These are phyloP conservation scores for Cubamyces sp. DNA, from an alignment of 768 basidiomycete genomes.

Conservation along the genomic window DNA sequence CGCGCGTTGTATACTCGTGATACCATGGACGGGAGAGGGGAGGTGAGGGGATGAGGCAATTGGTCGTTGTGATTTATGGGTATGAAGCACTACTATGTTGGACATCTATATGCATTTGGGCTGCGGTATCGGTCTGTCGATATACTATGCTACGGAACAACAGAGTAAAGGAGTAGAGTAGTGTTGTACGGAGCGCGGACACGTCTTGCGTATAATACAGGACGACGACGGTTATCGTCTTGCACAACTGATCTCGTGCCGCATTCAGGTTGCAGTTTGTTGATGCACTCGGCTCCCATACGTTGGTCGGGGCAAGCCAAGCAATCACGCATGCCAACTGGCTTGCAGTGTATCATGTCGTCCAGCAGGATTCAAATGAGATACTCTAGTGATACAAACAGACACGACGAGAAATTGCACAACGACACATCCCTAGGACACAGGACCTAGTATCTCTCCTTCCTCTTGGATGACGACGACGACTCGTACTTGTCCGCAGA, in stretches of 20 bases:
- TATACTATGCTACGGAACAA: too few relatives aligned
- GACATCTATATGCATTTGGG: background rate
- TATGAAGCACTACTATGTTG: too few relatives aligned
- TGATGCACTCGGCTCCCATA: too few relatives aligned
- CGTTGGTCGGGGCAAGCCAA: too few relatives aligned
- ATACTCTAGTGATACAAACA: background rate
- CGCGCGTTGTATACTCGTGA: too few relatives aligned
- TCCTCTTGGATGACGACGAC: background rate
- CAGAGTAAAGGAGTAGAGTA: background rate
- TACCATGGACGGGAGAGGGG: background rate
- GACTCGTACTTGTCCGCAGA: conserved; percentile 20
- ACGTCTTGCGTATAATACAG: background rate
- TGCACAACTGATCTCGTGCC: too few relatives aligned
- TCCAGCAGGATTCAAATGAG: too few relatives aligned
- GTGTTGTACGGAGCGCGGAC: conserved; percentile 1
- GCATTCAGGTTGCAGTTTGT: too few relatives aligned
- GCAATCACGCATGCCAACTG: too few relatives aligned
- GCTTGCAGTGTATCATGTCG: too few relatives aligned
- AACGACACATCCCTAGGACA: background rate
- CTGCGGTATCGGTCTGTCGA: background rate
- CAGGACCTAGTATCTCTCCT: conserved; percentile 4
- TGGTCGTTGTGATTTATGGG: too few relatives aligned
- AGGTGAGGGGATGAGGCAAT: too few relatives aligned
- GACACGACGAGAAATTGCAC: background rate
- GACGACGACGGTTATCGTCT: background rate